Evolutionary conservation across 2,329 filamentous ascomycete species (phyloP), one percentile per base, ranked within the genome.

Genomic region (Coniochaeta sp.): DNA sequence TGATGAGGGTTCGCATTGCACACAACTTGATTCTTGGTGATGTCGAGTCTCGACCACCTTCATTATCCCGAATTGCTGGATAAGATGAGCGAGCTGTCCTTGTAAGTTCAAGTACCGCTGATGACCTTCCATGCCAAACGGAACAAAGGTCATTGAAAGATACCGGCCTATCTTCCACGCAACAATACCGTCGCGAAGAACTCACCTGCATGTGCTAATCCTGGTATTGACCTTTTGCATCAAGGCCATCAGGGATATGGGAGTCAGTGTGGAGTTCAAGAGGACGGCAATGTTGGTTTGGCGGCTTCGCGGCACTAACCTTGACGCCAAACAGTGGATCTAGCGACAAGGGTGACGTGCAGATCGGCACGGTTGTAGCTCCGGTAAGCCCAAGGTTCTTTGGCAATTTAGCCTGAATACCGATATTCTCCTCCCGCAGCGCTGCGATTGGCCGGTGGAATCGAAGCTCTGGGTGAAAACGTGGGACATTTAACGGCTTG

Each of bases 21-120:
- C 17, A 38, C 54, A 12, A 31, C 24, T 31, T 22, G 22, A 5
- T n/a, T 52, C 5, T 52, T 52, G 8, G 31, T n/a, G 47, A 52
- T 52, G 47, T 31, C 16, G 47, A 31, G 24, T 17, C 40, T 56
- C 57, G 43, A 47, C 57, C 52, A 33, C 58, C 22, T 40, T 50
- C 59, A 34, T 56, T 59, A 55, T 61, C 58, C 63, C 65, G 65
- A 64, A 61, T 65, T 62, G 66, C 66, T 64, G 60, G 57, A 43
- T 33, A 55, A 43, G 36, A 38, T 52, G 47, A 52, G 31, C 24
- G 17, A 7, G 6, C 47, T n/a, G n/a, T 26, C 11, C 6, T 47
- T 1, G 17, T 52, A n/a, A 14, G 24, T 4, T 9, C 47, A 47
- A n/a, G 26, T 31, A 52, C 14, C 24, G 22, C 11, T 14, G 28